These are phyloP conservation scores for Chloropicon primus DNA, from an alignment of 139 green algal species.

Conservation along the genomic window DNA sequence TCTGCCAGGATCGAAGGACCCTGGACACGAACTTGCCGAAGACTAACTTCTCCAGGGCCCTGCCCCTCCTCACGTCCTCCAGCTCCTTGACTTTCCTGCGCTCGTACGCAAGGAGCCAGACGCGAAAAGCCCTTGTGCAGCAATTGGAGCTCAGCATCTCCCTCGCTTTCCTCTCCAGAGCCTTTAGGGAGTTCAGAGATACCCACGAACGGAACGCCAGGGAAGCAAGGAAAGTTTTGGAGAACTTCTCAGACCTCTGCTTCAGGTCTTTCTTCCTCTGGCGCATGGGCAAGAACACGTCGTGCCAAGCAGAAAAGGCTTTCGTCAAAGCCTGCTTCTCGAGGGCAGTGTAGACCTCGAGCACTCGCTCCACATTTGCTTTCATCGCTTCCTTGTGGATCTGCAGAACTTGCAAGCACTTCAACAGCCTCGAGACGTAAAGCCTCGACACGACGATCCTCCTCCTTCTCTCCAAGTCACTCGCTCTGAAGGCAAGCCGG, in stretches of 20 bases:
- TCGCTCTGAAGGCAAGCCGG: neutral
- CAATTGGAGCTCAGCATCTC: neutral
- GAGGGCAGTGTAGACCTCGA: neutral
- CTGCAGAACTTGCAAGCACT: neutral
- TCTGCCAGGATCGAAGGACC: neutral
- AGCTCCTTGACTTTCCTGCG: neutral
- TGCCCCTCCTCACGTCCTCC: neutral
- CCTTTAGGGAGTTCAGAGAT: neutral
- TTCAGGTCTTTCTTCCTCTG: neutral
- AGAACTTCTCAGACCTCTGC: neutral
- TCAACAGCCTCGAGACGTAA: neutral
- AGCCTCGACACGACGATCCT: neutral
- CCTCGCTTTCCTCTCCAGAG: neutral
- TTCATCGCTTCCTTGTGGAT: neutral
- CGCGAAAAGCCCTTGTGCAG: neutral
- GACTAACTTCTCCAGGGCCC: neutral
- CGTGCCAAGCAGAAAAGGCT: neutral
- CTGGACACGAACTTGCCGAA: neutral
- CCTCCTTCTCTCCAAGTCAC: neutral
- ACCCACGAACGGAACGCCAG: neutral
- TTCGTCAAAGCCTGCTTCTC: neutral
- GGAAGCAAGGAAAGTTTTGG: neutral
- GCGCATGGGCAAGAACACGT: neutral
- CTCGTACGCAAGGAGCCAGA: neutral
- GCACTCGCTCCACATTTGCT: neutral